Conservation (phyloP, 2,329 filamentous ascomycete genomes). For the Diaporthe velutina region DNA sequence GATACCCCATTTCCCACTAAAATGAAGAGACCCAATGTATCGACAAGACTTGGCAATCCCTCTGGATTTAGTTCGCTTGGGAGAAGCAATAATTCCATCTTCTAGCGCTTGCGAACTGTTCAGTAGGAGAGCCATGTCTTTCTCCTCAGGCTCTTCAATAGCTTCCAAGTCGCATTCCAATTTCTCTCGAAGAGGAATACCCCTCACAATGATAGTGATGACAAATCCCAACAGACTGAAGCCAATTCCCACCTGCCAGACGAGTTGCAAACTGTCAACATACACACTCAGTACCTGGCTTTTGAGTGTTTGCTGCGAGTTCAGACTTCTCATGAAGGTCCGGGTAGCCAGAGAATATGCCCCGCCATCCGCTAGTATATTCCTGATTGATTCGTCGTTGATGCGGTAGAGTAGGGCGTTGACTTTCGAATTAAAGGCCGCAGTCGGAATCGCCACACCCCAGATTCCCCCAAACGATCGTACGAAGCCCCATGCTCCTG, state of each 20-base stretch:
- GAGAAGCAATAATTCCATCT: background rate
- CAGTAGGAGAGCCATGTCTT: background rate
- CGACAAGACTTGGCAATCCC: background rate
- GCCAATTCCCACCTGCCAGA: conserved; percentile 14
- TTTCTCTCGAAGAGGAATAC: conserved; percentile 13
- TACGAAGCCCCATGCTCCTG: conserved; percentile 57
- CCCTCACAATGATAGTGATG: conserved; percentile 15
- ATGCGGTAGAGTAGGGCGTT: background rate
- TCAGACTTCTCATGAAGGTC: background rate
- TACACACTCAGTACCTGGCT: background rate
- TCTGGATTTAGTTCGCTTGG: background rate
- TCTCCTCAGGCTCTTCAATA: background rate
- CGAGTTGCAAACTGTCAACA: background rate
- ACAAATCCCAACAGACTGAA: conserved; percentile 13
- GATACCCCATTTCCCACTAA: background rate
- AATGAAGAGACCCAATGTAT: background rate
- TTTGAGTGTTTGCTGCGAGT: conserved; percentile 15
- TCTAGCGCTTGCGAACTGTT: background rate
- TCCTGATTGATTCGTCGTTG: background rate
- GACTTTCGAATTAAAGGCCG: conserved; percentile 49
- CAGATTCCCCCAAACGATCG: conserved; percentile 59
- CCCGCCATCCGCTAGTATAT: background rate
- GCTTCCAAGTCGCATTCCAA: conserved; percentile 34
- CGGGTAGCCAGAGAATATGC: conserved; percentile 11
- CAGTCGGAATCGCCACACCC: conserved; percentile 58